Conservation (phyloP, 2,329 filamentous ascomycete species). For the Claviceps capensis region DNA sequence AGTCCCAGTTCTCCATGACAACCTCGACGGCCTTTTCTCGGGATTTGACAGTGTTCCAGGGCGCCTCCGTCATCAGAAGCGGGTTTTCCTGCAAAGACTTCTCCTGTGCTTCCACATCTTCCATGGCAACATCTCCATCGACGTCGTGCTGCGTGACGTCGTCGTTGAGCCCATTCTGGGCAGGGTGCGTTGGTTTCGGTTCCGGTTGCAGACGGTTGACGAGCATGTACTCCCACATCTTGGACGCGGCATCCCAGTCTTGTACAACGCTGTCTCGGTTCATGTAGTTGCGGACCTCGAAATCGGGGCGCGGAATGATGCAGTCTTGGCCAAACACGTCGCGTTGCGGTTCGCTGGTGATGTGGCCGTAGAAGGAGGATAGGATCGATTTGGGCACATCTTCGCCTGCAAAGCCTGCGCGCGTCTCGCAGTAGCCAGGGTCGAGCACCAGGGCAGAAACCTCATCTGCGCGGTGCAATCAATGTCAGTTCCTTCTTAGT, state of each 20-base stretch:
- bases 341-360: conserved; percentile 31
- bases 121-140: conserved; percentile 48
- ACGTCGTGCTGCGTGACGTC: conserved; percentile 44
- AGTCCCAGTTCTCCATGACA: conserved; percentile 93
- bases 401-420: conserved; percentile 94
- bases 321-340: conserved; percentile 83
- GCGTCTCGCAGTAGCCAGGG: conserved; percentile 78
- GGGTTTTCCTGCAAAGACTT: conserved; percentile 82
- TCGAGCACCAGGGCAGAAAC: conserved; percentile 95
- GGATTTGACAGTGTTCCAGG: conserved; percentile 79
- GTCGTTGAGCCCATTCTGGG: conserved; percentile 70
- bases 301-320: conserved; percentile 59
- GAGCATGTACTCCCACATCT: conserved; percentile 87
- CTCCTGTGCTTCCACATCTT: conserved; percentile 41
- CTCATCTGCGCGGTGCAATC: conserved; percentile 51
- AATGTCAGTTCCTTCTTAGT: neutral
- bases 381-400: conserved; percentile 90
- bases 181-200: conserved; percentile 47
- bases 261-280: conserved; percentile 78
- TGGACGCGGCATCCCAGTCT: conserved; percentile 86
- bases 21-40: conserved; percentile 92
- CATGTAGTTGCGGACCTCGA: conserved; percentile 89
- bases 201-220: conserved; percentile 75
- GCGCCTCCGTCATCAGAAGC: conserved; percentile 82
- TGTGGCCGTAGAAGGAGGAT: conserved; percentile 73